These are phyloP conservation scores for Urtica urens DNA, from an alignment of 306 rosid genomes.

Conservation along the genomic window DNA sequence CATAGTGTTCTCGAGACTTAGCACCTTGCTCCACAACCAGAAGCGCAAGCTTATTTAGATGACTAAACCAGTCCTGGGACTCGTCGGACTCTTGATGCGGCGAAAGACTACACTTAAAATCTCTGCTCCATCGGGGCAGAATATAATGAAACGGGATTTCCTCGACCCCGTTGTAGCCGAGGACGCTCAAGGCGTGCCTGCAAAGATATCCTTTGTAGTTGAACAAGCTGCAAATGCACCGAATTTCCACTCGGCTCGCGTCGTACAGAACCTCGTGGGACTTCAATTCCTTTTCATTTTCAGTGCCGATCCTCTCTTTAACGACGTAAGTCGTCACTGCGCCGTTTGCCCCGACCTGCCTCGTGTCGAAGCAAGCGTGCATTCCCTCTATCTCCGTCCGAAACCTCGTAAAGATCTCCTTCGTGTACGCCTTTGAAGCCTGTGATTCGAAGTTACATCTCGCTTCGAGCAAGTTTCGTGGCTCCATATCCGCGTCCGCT, in stretches of 20 bases:
- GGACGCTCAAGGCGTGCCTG: conserved; percentile 64
- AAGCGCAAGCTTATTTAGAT: conserved; percentile 45
- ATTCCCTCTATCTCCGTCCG: conserved; percentile 68
- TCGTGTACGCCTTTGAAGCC: conserved; percentile 50
- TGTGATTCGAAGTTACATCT: conserved; percentile 51
- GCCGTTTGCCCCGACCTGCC: conserved; percentile 50
- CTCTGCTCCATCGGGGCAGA: conserved; percentile 54
- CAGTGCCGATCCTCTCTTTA: conserved; percentile 53
- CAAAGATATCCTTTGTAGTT: conserved; percentile 67
- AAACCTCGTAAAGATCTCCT: conserved; percentile 43
- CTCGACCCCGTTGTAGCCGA: conserved; percentile 57
- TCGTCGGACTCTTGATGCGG: conserved; percentile 17
- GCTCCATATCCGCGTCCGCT: conserved; percentile 44
- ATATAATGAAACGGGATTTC: conserved; percentile 60
- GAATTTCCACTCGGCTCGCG: conserved; percentile 44
- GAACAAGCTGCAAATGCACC: conserved; percentile 81
- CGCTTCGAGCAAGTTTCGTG: conserved; percentile 37
- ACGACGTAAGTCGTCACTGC: conserved; percentile 55
- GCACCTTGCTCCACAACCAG: conserved; percentile 56
- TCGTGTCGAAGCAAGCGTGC: conserved; percentile 64
- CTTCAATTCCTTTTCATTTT: conserved; percentile 42
- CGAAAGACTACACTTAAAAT: conserved; percentile 39
- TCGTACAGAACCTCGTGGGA: conserved; percentile 50
- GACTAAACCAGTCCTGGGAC: conserved; percentile 19
- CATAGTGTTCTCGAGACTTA: conserved; percentile 48